phyloP scores from a whole-genome alignment of 768 basidiomycete genomes.

The Mycena indigotica region DNA sequence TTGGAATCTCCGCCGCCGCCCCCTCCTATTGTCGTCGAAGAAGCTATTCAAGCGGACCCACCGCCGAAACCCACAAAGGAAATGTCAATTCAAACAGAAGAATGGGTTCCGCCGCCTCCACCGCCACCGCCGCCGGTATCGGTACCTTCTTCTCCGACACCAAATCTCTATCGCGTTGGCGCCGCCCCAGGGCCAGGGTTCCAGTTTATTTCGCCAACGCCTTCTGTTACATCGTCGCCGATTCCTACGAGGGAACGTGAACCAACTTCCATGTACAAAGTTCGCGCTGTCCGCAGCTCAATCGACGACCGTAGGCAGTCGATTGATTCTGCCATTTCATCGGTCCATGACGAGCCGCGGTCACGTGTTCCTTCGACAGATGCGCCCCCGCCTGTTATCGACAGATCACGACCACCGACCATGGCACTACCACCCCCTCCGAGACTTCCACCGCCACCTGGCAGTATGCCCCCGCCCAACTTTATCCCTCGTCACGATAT shows the following conservation, averaged over 20 bases:
- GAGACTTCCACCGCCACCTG: conserved; percentile 69
- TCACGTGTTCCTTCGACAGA: conserved; percentile 65
- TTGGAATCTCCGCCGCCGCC: conserved; percentile 6
- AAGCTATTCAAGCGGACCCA: conserved; percentile 27
- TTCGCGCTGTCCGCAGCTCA: conserved; percentile 48
- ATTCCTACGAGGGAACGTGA: conserved; percentile 31
- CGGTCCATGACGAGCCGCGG: conserved; percentile 53
- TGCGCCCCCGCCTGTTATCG: conserved; percentile 52
- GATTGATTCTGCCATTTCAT: conserved; percentile 68
- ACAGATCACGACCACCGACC: conserved; percentile 83
- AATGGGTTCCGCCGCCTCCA: conserved; percentile 55
- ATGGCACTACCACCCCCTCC: conserved; percentile 84
- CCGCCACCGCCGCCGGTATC: conserved; percentile 32
- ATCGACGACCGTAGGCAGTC: conserved; percentile 68
- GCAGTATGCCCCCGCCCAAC: conserved; percentile 72
- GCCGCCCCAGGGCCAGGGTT: conserved; percentile 22
- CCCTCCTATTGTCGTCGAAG: conserved; percentile 5
- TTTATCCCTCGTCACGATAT: conserved; percentile 71
- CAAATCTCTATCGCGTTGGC: conserved; percentile 23
- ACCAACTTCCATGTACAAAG: conserved; percentile 1
- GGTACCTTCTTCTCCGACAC: conserved; percentile 32
- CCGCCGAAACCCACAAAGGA: conserved; percentile 66
- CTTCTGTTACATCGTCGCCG: conserved; percentile 35
- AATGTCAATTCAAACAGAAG: conserved; percentile 80
- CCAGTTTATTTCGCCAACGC: conserved; percentile 24